Percentiles rank a stretch among this genome's conserved stretches.
Evolutionary conservation across 495 filamentous ascomycete genomes (phyloP).

Genomic region (Cercophora newfieldiana): DNA sequence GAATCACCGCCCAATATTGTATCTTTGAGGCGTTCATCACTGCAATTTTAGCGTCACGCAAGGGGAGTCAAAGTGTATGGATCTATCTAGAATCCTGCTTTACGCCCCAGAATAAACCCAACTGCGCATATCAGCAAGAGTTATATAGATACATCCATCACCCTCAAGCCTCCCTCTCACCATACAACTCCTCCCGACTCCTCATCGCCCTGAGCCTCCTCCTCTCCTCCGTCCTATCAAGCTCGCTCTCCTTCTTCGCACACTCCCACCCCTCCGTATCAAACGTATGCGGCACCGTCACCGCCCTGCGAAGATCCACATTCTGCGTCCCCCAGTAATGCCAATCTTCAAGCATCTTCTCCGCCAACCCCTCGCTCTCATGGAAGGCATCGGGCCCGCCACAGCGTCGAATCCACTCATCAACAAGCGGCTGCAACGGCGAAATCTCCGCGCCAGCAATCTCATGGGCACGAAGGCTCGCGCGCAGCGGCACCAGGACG

Average conservation of each 20-base stretch:
- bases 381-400: neutral
- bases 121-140: too few species aligned
- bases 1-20: too few species aligned
- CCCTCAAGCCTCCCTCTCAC: neutral
- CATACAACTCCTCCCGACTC: too few species aligned
- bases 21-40: too few species aligned
- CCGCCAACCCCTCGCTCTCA: neutral
- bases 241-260: neutral
- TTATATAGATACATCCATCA: too few species aligned
- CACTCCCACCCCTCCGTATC: neutral
- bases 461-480: conserved; percentile 30
- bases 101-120: too few species aligned
- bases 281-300: too few species aligned
- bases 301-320: neutral
- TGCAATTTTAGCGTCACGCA: neutral
- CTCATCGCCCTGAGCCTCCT: too few species aligned
- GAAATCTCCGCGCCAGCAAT: conserved; percentile 27
- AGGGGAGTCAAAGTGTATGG: too few species aligned
- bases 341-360: neutral
- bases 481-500: conserved; percentile 38
- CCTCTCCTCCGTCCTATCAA: too few species aligned
- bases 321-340: neutral
- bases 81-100: too few species aligned
- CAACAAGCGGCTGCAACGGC: conserved; percentile 36
- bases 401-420: conserved; percentile 39